Base-by-base conservation (phyloP, 73 alveolate genomes). In the Paramecium biaurelia region DNA sequence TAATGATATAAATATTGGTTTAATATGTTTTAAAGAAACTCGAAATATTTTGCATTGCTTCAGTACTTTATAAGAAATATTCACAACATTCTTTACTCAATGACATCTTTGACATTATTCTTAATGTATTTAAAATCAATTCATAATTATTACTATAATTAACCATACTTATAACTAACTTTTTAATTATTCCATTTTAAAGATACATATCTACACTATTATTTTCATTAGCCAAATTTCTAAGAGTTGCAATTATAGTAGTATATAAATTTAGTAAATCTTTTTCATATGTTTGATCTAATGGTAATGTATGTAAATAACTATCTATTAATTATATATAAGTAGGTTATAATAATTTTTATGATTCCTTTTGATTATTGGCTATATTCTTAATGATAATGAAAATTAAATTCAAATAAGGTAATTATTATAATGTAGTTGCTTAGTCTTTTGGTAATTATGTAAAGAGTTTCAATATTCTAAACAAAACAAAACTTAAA, bases 61-160 rank as follows among this genome's bases (percentile, higher is more conserved):
- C 89, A 24, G 70, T 30, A 32, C 67, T 89, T 28, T 89, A 38
- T 20, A 89, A 26, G 47, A 89, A 70, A 12, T 26, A 38, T 47
- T 70, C 70, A 15, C 92, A 89, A 42, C 94, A 89, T 43, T 89
- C 94, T 32, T 70, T 89, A 26, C 35, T 89, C 11, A 89, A 45
- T 15, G 94, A 89, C 76, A 89, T 89, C 18, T 89, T 67, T 7
- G 94, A 89, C 84, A 89, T 47, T 3, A 89, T 89, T 89, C 94
- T 89, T 58, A 89, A 57, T 6, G 94, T 89, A 49, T 89, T 89
- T 26, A 89, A 82, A 43, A 89, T 89, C 38, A 89, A 45, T 14
- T 89, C 94, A n/a, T 89, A 89, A 45, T 72, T 59, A 23, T 89
- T 70, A 28, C 89, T 58, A 72, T 70, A 89, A 41, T 47, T 38